Percentiles rank a stretch among this genome's conserved stretches.
Conservation (phyloP, 1,284 basidiomycete genomes). For the Baeospora myosura region DNA sequence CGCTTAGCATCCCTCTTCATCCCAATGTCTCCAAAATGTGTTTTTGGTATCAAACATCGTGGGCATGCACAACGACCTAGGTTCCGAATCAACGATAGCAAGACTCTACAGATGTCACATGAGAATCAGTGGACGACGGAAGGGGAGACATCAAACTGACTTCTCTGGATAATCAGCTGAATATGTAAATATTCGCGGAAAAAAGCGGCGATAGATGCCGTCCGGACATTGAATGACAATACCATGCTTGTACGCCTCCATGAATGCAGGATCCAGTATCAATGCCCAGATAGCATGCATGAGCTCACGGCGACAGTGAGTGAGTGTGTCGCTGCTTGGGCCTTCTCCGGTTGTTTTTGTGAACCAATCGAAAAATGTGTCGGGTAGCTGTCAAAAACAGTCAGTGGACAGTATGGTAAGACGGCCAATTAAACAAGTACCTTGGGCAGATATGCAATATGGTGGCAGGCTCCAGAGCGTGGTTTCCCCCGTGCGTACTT, state of each 20-base stretch:
- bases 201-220: conserved; percentile 18
- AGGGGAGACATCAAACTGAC: too few species aligned
- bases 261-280: conserved; percentile 23
- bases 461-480: conserved; percentile 18
- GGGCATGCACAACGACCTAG: conserved; percentile 20
- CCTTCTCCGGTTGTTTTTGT: background rate
- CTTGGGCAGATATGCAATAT: conserved; percentile 25
- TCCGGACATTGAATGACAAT: conserved; percentile 25
- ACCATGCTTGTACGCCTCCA: conserved; percentile 24
- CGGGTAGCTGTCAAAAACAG: background rate
- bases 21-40: conserved; percentile 12
- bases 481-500: conserved; percentile 23
- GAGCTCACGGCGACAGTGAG: conserved; percentile 23
- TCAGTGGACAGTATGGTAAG: background rate
- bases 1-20: conserved; percentile 13
- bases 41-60: conserved; percentile 15
- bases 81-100: conserved; percentile 19
- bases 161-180: conserved; percentile 30
- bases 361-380: conserved; percentile 3
- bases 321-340: conserved; percentile 13
- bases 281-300: conserved; percentile 24
- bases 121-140: background rate
- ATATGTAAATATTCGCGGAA: conserved; percentile 24
- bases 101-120: conserved; percentile 14
- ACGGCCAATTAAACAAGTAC: conserved; percentile 9